Evolutionary conservation across 257 asterid species (phyloP).

Genomic region (Fraxinus anomala): DNA sequence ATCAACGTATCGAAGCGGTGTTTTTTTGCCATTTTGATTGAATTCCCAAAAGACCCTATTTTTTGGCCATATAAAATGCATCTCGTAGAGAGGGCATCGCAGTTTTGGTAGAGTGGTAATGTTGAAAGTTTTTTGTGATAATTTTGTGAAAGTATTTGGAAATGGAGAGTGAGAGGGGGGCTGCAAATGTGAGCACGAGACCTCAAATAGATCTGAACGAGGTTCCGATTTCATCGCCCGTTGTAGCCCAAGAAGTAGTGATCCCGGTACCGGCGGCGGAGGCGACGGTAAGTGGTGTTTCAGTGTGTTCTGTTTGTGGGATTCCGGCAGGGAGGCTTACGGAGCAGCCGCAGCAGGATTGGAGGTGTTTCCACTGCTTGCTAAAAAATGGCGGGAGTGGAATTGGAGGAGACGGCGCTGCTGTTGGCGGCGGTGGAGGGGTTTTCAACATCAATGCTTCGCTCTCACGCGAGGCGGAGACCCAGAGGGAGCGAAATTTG

Average conservation of each 20-base stretch:
- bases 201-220: not conserved
- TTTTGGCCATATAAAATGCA: not conserved
- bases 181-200: not conserved
- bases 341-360: slow-evolving; percentile 22
- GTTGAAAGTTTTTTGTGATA: not conserved
- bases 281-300: slow-evolving; percentile 22
- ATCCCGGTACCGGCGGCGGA: not conserved
- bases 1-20: not conserved
- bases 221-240: not conserved
- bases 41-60: not conserved
- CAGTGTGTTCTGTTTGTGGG: slow-evolving; percentile 51
- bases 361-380: slow-evolving; percentile 44
- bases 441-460: slow-evolving; percentile 43
- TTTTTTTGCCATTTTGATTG: not conserved
- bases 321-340: not conserved
- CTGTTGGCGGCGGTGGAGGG: not conserved
- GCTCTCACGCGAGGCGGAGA: slow-evolving; percentile 42
- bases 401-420: slow-evolving; percentile 2
- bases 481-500: slow-evolving; percentile 22
- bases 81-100: not conserved
- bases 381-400: slow-evolving; percentile 11
- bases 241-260: not conserved
- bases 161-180: not conserved
- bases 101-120: not conserved
- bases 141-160: not conserved